Base-by-base conservation (phyloP, 129 eudicot species). In the Cynara cardunculus region DNA sequence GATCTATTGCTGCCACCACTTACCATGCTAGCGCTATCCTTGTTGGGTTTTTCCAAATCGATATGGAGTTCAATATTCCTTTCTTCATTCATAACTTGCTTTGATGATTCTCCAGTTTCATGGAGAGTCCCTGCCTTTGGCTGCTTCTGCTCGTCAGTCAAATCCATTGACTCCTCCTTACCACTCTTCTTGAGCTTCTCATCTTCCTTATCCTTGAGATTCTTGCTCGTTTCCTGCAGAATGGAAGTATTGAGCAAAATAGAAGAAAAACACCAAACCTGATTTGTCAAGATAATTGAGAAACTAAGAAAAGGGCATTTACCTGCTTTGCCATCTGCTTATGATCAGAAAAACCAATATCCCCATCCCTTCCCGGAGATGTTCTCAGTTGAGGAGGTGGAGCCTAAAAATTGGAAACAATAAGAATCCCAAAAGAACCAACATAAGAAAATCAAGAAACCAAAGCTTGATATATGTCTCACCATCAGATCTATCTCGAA, bases 401-500 rank as follows among this genome's bases (percentile, higher is more conserved):
- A 66, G 98, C 98, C 99, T 93, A 80, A 53, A 84, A 56, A 80
- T n/a, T 31, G 26, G 35, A 49, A 75, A 14, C 68, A 73, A 75
- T 70, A 32, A 11, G 27, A 24, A 84, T 39, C 72, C 34, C 59
- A 26, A 25, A 34, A 78, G 19, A 72, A 41, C 71, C 30, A 75
- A 53, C 19, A 35, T 30, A 66, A 14, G 18, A 27, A 73, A 83
- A 46, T 73, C 19, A 59, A 5, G 16, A 62, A 67, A 78, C 35
- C 14, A 68, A 25, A 44, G 53, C 75, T 69, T n/a, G 34, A 56
- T 83, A 39, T 65, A 35, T 35, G 41, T 59, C 94, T 86, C 85
- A 96, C 98, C 98, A 93, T 93, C 84, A 96, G 96, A 91, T 96
- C 99, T 84, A 93, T 92, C 80, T 96, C 88, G 66, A 88, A 88